A percentile compares a stretch with the other conserved stretches of the same genome.
These are phyloP conservation scores for Avena eriantha DNA, from an alignment of 176 grass and related monocot species.

Conservation along the genomic window DNA sequence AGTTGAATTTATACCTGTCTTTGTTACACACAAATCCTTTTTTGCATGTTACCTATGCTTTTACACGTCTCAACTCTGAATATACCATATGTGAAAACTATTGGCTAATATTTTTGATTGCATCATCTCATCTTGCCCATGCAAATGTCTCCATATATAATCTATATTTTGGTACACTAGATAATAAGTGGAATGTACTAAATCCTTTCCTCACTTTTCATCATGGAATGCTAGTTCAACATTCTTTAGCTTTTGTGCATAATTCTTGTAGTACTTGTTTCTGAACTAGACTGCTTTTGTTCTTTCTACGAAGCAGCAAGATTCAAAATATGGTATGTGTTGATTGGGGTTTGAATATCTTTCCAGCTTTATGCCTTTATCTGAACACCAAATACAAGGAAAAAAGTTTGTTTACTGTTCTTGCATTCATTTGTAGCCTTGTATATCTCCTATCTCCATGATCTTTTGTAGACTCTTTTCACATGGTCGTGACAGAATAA, in stretches of 20 bases:
- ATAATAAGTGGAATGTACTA: conserved; percentile 13
- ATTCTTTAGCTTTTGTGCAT: conserved; percentile 6
- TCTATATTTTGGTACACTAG: neutral
- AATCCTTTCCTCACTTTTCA: neutral
- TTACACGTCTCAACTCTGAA: conserved; percentile 11
- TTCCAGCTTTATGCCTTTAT: neutral
- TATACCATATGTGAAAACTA: neutral
- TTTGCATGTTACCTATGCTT: neutral
- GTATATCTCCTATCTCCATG: neutral
- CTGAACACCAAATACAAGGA: neutral
- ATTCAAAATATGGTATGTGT: neutral
- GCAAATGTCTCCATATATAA: neutral
- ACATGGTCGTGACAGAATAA: neutral
- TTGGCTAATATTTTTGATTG: conserved; percentile 10
- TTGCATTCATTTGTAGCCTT: conserved; percentile 5
- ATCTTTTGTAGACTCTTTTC: neutral
- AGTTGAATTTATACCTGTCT: neutral
- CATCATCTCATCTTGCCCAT: neutral
- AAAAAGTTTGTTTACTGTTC: neutral
- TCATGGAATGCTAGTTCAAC: neutral
- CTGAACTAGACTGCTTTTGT: neutral
- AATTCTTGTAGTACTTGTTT: neutral
- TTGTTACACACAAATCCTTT: conserved; percentile 6
- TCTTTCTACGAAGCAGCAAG: conserved; percentile 10
- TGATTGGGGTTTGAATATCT: neutral